A percentile compares a stretch with the other conserved stretches of the same genome.
These are phyloP conservation scores for Populus tremula DNA, from an alignment of 345 rosid genomes.

Conservation along the genomic window DNA sequence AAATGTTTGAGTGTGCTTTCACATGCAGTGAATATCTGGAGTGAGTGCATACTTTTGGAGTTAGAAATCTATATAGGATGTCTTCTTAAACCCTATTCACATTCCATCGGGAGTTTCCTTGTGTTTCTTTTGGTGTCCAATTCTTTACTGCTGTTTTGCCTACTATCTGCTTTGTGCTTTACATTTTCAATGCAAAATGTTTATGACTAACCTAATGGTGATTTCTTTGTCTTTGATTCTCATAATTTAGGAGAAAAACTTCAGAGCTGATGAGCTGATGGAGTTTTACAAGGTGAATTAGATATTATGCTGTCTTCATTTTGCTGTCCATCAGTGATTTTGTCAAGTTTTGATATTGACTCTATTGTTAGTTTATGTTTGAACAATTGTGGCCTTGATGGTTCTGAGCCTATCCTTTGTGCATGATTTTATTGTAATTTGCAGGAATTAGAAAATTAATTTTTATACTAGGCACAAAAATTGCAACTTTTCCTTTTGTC, in stretches of 20 bases:
- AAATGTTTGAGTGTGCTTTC: not conserved
- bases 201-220: constrained; percentile 6
- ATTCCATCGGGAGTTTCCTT: not conserved
- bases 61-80: not conserved
- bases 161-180: not conserved
- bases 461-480: not conserved
- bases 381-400: not conserved
- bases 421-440: not conserved
- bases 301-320: not conserved
- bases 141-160: not conserved
- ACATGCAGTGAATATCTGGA: not conserved
- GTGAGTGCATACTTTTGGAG: not conserved
- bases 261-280: constrained; percentile 75
- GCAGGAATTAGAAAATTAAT: not conserved
- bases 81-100: not conserved
- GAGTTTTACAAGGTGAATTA: constrained; percentile 68
- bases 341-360: not conserved
- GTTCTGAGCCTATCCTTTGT: constrained; percentile 4
- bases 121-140: not conserved
- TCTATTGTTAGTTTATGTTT: not conserved
- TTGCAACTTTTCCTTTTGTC: not conserved
- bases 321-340: not conserved
- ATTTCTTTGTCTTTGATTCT: constrained; percentile 18
- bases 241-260: constrained; percentile 47
- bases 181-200: not conserved